Evolutionary conservation across 2,329 filamentous ascomycete genomes (phyloP), one percentile per base, ranked within the genome.

Genomic region (Niveomyces coronatus): DNA sequence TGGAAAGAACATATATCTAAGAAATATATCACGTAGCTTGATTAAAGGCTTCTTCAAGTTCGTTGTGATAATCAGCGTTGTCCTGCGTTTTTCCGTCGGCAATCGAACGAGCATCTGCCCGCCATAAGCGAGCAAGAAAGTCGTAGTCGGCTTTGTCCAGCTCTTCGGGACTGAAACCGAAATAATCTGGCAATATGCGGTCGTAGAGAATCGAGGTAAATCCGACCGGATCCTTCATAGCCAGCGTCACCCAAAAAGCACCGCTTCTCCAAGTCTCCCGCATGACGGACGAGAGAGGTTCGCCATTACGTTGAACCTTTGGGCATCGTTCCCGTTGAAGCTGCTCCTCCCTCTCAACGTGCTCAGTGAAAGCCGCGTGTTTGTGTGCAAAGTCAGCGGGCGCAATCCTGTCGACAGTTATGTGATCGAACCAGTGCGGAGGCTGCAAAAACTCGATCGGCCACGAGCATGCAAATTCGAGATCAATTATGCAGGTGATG

Each of bases 391-490:
- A 44, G 2, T 31, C 22, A 10, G 7, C 5, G 17, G 37, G 16
- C 4, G 23, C n/a, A 20, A 43, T 38, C 5, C 40, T 35, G 34
- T 45, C 26, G 15, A 41, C 24, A 5, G 37, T 20, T 3, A 19
- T 11, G 16, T 22, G 75, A 60, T 54, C 66, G 27, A 61, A 41
- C 56, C 55, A 61, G 42, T 51, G 44, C 3, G 57, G 56, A 13
- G 49, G 46, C 11, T 41, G 35, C n/a, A 48, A 31, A 45, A 57
- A 54, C 39, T 60, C 54, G 9, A 51, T 26, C 11, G 54, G 52
- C n/a, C 38, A 40, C 11, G 51, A 43, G 30, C 45, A 53, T 16
- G 52, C 48, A 52, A 51, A 61, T 43, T 62, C 56, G 4, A 59
- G 48, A 35, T 61, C 57, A 41, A 61, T 50, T 9, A 61, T 34